phyloP scores from a whole-genome alignment of 805 yeast genomes.

The Zygosaccharomyces bisporus region DNA sequence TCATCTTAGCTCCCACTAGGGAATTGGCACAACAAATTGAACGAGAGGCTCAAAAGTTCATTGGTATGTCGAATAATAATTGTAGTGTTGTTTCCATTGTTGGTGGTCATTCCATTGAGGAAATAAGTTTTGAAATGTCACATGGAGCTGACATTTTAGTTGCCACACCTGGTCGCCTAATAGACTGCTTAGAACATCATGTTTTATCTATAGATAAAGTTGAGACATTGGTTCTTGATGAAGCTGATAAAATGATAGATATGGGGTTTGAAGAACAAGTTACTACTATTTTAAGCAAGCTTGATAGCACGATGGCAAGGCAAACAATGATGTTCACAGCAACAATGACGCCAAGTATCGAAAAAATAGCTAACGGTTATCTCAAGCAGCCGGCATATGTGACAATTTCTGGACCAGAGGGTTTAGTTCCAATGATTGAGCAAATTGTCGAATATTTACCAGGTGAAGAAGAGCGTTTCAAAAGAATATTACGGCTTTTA shows the following conservation, averaged over 20 bases:
- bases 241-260: constrained; percentile 94
- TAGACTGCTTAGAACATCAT: constrained; percentile 74
- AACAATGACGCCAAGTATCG: constrained; percentile 76
- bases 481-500: constrained; percentile 24
- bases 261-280: constrained; percentile 89
- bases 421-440: constrained; percentile 51
- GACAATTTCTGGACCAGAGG: constrained; percentile 63
- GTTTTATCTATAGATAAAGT: constrained; percentile 58
- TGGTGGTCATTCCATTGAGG: constrained; percentile 87
- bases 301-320: constrained; percentile 32
- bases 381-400: constrained; percentile 59
- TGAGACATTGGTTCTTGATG: constrained; percentile 75
- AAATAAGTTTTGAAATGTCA: constrained; percentile 55
- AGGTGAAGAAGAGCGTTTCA: constrained; percentile 44
- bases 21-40: constrained; percentile 89
- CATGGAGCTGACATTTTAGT: constrained; percentile 72
- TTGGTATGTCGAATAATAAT: constrained; percentile 35
- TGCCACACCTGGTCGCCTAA: constrained; percentile 91
- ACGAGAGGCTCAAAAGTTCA: constrained; percentile 54
- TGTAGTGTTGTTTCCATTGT: constrained; percentile 61
- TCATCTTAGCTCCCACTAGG: constrained; percentile 87
- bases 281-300: constrained; percentile 48
- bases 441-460: constrained; percentile 60
- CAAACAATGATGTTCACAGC: constrained; percentile 93
- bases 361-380: constrained; percentile 60